phyloP scores from a whole-genome alignment of 1,139 yeast species.

The Trichomonascaceae sp. region DNA sequence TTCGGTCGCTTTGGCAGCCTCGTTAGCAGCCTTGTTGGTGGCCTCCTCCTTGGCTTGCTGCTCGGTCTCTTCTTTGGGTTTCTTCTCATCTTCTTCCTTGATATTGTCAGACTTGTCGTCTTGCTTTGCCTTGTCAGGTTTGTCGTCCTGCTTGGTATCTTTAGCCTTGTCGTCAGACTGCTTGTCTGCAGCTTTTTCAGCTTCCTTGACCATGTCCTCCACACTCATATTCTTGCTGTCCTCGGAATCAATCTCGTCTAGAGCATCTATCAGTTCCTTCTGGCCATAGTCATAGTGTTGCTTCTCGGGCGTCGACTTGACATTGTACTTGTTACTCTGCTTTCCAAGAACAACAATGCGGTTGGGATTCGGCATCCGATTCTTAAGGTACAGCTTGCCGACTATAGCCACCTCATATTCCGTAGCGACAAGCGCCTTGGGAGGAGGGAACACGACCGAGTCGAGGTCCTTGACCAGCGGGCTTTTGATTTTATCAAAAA shows the following conservation, averaged over 20 bases:
- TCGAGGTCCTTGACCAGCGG: too few relatives aligned
- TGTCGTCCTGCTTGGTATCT: background rate
- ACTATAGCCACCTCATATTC: too few relatives aligned
- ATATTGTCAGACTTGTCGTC: constrained; percentile 1
- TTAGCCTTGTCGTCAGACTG: constrained; percentile 2
- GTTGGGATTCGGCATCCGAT: constrained; percentile 15
- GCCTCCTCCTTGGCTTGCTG: constrained; percentile 2
- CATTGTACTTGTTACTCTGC: constrained; percentile 6
- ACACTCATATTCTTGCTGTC: too few relatives aligned
- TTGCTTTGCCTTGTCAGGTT: background rate
- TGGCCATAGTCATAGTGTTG: constrained; percentile 5
- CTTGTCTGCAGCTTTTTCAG: constrained; percentile 1
- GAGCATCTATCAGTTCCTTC: constrained; percentile 9
- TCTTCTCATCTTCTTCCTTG: constrained; percentile 1
- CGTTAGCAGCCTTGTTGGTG: background rate
- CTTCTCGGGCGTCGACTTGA: constrained; percentile 3
- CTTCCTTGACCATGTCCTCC: too few relatives aligned
- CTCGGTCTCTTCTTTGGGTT: constrained; percentile 1
- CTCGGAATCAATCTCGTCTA: constrained; percentile 2
- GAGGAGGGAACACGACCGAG: too few relatives aligned
- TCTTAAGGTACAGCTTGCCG: constrained; percentile 18
- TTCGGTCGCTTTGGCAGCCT: constrained; percentile 1
- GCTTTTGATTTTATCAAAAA: too few relatives aligned
- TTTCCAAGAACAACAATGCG: constrained; percentile 16
- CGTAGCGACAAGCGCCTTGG: too few relatives aligned